phyloP scores from a whole-genome alignment of 202 grass and related monocot genomes.

The Saccharum hybrid region DNA sequence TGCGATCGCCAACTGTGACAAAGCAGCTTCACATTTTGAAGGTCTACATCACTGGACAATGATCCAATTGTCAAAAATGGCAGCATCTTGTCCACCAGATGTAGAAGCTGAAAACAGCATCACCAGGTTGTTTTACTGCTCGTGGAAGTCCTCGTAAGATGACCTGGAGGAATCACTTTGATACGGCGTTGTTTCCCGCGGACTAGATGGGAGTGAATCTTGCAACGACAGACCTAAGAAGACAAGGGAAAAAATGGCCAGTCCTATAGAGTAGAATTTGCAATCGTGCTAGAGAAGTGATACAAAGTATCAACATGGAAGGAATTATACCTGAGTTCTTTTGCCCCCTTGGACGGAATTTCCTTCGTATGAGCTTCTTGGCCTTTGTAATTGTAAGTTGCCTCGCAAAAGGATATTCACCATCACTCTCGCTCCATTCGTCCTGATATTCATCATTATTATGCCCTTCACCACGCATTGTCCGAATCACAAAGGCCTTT shows the following conservation, averaged over 20 bases:
- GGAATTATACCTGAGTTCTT: conserved; percentile 70
- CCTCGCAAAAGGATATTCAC: conserved; percentile 79
- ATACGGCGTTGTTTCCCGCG: conserved; percentile 86
- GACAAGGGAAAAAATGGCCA: conserved; percentile 24
- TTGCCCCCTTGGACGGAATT: conserved; percentile 80
- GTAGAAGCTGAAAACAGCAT: conserved; percentile 24
- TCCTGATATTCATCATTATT: conserved; percentile 78
- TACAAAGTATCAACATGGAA: conserved; percentile 5
- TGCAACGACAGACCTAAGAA: conserved; percentile 65
- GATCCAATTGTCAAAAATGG: conserved; percentile 2
- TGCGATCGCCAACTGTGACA: not conserved
- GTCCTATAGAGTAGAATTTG: not conserved
- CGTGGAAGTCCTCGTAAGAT: conserved; percentile 90
- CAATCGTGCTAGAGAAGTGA: not conserved
- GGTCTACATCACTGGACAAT: conserved; percentile 3
- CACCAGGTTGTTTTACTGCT: conserved; percentile 46
- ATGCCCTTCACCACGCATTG: conserved; percentile 79
- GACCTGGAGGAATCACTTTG: conserved; percentile 92
- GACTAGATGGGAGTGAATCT: conserved; percentile 91
- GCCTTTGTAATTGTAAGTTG: conserved; percentile 90
- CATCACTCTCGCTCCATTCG: conserved; percentile 95
- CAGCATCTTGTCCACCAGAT: conserved; percentile 17
- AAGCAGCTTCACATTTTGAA: not conserved
- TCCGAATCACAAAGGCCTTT: conserved; percentile 76
- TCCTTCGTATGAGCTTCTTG: conserved; percentile 82